Base-by-base conservation (phyloP, 2,329 filamentous ascomycete species). In the Aspergillus sclerotialis region DNA sequence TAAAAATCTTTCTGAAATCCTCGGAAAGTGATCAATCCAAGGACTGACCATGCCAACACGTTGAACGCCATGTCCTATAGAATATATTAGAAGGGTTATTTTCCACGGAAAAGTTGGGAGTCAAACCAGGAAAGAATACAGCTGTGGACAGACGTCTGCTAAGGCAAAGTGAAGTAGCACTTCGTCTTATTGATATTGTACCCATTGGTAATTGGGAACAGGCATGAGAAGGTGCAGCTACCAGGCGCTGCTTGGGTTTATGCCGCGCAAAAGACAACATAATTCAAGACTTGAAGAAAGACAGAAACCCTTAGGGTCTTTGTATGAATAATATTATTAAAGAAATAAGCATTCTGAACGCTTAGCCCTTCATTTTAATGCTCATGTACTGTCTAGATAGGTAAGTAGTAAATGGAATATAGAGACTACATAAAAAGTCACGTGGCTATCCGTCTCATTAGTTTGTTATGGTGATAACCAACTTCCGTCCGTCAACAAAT, bases 21-120 rank as follows among this genome's bases (percentile, higher is more conserved):
- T 61, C 9, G 90, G 90, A 58, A 95, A 96, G 38, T 82, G 80
- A 52, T 88, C 78, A 47, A 93, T 71, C 88, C 90, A 95, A 28
- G 86, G 81, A 21, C 73, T 77, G 37, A 85, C 72, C 87, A 94
- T 94, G 61, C 85, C 86, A 33, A 93, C 83, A 55, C 84, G 81
- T 59, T 94, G 87, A 12, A 93, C 87, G 48, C 87, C 87, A 65
- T 94, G 87, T 50, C 86, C 86, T 89, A 52, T 23, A 12, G 35
- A 37, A 37, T 35, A n/a, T 24, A 23, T 42, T 36, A 52, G 43
- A 36, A 26, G 14, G 17, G n/a, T 15, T 13, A 13, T 11, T 15
- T 12, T n/a, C n/a, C n/a, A 16, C 17, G 4, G 10, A 34, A 9
- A 25, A 19, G 10, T 4, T 12, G 15, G 12, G 30, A 17, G 23